phyloP scores from a whole-genome alignment of 2,329 filamentous ascomycete species.

The Aureobasidium subglaciale region DNA sequence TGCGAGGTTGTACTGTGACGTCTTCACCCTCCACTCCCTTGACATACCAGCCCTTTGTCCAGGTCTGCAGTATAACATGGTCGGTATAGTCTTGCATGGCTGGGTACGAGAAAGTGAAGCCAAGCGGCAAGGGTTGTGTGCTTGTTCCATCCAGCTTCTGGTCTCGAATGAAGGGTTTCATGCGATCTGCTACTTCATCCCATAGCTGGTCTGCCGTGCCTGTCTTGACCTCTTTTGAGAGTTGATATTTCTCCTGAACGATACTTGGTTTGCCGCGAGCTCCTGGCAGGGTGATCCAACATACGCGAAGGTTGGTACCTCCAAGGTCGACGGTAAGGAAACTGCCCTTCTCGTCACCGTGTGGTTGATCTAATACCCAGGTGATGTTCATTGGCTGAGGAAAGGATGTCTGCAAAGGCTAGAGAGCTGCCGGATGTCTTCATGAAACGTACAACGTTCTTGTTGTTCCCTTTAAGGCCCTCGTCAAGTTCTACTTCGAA shows the following conservation, averaged over 20 bases:
- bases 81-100: conserved; percentile 91
- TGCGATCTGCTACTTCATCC: conserved; percentile 90
- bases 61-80: conserved; percentile 83
- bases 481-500: conserved; percentile 81
- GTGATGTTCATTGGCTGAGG: conserved; percentile 81
- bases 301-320: conserved; percentile 90
- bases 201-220: conserved; percentile 81
- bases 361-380: conserved; percentile 89
- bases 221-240: conserved; percentile 89
- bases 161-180: conserved; percentile 84
- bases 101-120: conserved; percentile 96
- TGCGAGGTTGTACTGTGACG: conserved; percentile 82
- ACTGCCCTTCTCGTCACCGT: conserved; percentile 78
- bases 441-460: conserved; percentile 67
- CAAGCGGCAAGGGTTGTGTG: conserved; percentile 64
- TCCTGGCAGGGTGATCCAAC: conserved; percentile 82
- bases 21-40: conserved; percentile 84
- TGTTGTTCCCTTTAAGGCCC: conserved; percentile 73
- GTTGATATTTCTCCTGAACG: conserved; percentile 91
- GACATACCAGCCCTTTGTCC: conserved; percentile 98
- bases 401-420: not conserved
- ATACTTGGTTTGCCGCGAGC: conserved; percentile 92
- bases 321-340: conserved; percentile 93
- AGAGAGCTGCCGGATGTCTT: not conserved
- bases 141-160: conserved; percentile 62